A percentile compares a stretch with the other conserved stretches of the same genome.
Evolutionary conservation across 2,329 filamentous ascomycete species (phyloP).

Genomic region (Ascochyta clinopodiicola): DNA sequence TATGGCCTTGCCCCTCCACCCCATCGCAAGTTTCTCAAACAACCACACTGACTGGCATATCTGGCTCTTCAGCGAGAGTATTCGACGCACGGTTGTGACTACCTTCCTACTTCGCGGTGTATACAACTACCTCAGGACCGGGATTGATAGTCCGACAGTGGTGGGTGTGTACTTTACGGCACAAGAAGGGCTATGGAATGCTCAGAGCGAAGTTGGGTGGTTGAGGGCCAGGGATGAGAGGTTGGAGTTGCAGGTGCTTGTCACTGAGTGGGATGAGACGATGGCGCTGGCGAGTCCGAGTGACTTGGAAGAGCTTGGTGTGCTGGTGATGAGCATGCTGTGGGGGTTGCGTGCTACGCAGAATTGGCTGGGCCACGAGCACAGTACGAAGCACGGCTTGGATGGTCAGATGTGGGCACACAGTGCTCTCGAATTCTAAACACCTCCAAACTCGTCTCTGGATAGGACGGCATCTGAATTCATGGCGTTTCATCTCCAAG

Average conservation of each 20-base stretch:
- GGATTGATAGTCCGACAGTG: slow-evolving; percentile 6
- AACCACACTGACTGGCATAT: slow-evolving; percentile 13
- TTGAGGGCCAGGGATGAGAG: slow-evolving; percentile 9
- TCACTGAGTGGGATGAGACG: slow-evolving; percentile 12
- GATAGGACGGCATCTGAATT: too few species aligned
- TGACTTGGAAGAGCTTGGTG: slow-evolving; percentile 25
- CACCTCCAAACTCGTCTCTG: too few species aligned
- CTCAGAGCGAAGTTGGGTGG: slow-evolving; percentile 19
- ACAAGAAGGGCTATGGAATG: slow-evolving; percentile 20
- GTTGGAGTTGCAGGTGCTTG: slow-evolving; percentile 6
- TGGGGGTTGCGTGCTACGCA: slow-evolving; percentile 13
- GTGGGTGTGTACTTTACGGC: slow-evolving; percentile 15
- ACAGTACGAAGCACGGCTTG: background rate
- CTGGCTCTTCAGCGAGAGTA: slow-evolving; percentile 42
- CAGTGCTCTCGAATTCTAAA: too few species aligned
- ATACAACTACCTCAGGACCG: slow-evolving; percentile 32
- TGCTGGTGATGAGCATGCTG: slow-evolving; percentile 21
- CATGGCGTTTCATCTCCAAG: too few species aligned
- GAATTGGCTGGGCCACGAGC: slow-evolving; percentile 16
- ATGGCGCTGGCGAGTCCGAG: slow-evolving; percentile 14
- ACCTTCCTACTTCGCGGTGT: slow-evolving; percentile 37
- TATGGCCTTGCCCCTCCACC: too few species aligned
- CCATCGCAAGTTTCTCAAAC: background rate
- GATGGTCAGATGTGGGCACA: background rate
- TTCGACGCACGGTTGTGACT: slow-evolving; percentile 41